Evolutionary conservation across 768 basidiomycete species (phyloP).

Genomic region (Amanita pseudoporphyria): DNA sequence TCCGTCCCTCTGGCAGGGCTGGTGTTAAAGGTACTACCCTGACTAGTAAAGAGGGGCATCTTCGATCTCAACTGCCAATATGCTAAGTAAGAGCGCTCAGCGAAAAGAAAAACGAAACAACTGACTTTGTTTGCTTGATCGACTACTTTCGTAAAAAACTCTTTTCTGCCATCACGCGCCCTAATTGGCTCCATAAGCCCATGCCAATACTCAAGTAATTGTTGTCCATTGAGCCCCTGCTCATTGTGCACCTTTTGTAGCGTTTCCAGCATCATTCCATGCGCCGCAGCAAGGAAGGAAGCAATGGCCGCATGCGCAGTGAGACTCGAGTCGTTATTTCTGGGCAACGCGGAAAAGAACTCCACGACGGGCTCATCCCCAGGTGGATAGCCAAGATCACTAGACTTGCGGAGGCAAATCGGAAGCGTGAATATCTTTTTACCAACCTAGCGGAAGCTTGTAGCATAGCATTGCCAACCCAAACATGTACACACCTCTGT

Average conservation of each 20-base stretch:
- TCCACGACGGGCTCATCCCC: too few relatives aligned
- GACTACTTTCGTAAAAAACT: not conserved
- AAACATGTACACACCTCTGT: slow-evolving; percentile 9
- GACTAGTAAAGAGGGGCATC: too few relatives aligned
- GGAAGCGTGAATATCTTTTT: slow-evolving; percentile 8
- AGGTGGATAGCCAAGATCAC: not conserved
- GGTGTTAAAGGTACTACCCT: not conserved
- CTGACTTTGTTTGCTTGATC: not conserved
- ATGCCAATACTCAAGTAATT: not conserved
- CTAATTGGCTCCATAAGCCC: not conserved
- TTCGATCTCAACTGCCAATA: not conserved
- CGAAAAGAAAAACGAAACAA: not conserved
- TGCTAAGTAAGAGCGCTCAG: not conserved
- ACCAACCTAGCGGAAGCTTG: not conserved
- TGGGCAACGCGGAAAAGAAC: too few relatives aligned
- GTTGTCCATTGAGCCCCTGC: too few relatives aligned
- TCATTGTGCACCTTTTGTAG: too few relatives aligned
- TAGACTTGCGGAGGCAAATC: slow-evolving; percentile 8
- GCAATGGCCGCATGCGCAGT: too few relatives aligned
- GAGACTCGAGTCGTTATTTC: too few relatives aligned
- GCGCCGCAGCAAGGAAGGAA: too few relatives aligned
- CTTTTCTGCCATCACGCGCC: not conserved
- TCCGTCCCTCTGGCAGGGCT: not conserved
- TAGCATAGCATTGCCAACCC: not conserved
- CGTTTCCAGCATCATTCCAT: too few relatives aligned